These are phyloP conservation scores for Geum urbanum DNA, from an alignment of 306 rosid species.

Conservation along the genomic window DNA sequence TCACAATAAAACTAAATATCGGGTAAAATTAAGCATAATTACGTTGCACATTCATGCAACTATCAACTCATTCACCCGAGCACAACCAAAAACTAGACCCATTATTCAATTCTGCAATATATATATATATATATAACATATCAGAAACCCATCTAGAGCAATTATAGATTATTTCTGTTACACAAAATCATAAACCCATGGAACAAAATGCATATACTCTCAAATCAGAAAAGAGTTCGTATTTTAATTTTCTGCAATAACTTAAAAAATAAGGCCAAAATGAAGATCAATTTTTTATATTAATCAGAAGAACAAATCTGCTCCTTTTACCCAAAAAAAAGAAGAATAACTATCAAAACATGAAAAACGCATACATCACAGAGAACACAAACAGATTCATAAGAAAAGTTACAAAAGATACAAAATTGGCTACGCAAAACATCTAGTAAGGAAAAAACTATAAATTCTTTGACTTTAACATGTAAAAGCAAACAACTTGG, in stretches of 20 bases:
- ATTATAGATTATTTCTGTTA: background rate
- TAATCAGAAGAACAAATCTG: background rate
- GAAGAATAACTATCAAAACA: background rate
- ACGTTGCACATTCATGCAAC: too few relatives aligned
- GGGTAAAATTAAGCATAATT: too few relatives aligned
- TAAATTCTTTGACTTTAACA: too few relatives aligned
- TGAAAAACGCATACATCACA: background rate
- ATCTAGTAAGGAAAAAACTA: too few relatives aligned
- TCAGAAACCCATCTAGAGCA: background rate
- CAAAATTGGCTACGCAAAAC: background rate
- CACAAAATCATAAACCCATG: background rate
- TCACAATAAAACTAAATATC: too few relatives aligned
- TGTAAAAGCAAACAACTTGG: too few relatives aligned
- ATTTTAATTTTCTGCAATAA: too few relatives aligned
- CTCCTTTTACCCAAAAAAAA: background rate
- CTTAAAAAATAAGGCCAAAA: too few relatives aligned
- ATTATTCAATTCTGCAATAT: slow-evolving; percentile 38
- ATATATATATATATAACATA: background rate
- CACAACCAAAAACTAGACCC: slow-evolving; percentile 62
- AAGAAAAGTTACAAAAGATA: background rate
- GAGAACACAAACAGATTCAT: slow-evolving; percentile 1
- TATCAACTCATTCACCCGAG: slow-evolving; percentile 57
- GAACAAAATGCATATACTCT: background rate
- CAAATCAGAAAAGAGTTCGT: background rate
- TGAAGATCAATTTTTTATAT: too few relatives aligned